phyloP scores from a whole-genome alignment of 345 rosid genomes.

The Moricandia moricandioides region DNA sequence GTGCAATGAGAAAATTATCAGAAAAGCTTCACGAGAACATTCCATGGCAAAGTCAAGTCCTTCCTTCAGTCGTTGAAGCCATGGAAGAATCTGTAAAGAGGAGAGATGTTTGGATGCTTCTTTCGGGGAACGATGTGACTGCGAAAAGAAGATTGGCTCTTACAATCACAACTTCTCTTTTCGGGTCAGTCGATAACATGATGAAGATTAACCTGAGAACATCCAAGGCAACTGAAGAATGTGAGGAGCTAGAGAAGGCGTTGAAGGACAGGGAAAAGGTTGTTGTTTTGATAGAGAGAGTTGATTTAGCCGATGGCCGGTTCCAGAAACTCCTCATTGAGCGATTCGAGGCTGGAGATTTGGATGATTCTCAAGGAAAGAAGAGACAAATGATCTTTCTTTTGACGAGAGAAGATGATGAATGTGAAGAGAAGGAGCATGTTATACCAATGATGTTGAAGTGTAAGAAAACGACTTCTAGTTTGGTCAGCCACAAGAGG shows the following conservation, averaged over 20 bases:
- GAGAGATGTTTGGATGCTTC: constrained; percentile 54
- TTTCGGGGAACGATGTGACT: constrained; percentile 61
- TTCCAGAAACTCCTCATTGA: constrained; percentile 53
- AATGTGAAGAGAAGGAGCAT: constrained; percentile 25
- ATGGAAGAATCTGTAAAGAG: constrained; percentile 37
- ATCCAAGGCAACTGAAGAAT: constrained; percentile 26
- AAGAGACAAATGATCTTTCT: constrained; percentile 49
- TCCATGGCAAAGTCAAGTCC: constrained; percentile 65
- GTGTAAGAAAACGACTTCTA: constrained; percentile 36
- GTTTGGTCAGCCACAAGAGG: constrained; percentile 48
- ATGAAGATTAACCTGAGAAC: constrained; percentile 41
- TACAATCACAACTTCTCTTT: constrained; percentile 55
- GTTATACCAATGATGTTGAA: constrained; percentile 57
- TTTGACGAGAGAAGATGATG: constrained; percentile 49
- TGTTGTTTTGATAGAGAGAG: constrained; percentile 59
- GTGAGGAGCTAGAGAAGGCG: constrained; percentile 38
- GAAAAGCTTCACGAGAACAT: constrained; percentile 57
- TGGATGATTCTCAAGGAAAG: constrained; percentile 17
- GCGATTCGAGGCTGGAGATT: constrained; percentile 42
- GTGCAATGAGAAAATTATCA: constrained; percentile 22
- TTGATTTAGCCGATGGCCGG: constrained; percentile 52
- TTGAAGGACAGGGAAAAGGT: constrained; percentile 38
- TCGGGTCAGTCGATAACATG: constrained; percentile 52
- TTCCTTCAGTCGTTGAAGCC: constrained; percentile 51
- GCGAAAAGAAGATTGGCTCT: constrained; percentile 77